Evolutionary conservation across 2,329 filamentous ascomycete species (phyloP).

Genomic region (Fusarium sp.): DNA sequence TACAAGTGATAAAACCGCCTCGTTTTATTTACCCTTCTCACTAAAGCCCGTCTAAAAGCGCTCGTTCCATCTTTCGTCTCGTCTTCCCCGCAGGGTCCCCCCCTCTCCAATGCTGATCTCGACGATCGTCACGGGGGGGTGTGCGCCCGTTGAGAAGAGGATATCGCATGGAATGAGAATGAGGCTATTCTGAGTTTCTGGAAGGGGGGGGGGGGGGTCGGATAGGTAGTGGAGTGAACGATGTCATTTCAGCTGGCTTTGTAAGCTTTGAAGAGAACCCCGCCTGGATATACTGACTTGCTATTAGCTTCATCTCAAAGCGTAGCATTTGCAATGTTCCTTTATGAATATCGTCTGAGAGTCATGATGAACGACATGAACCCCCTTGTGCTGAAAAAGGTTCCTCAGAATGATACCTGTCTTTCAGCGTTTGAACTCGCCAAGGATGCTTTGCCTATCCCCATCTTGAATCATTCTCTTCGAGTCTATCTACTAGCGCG

Average conservation of each 20-base stretch:
- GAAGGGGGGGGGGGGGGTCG: not conserved
- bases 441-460: conserved; percentile 31
- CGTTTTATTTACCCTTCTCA: conserved; percentile 1
- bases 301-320: not conserved
- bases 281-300: not conserved
- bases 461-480: conserved; percentile 50
- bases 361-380: conserved; percentile 3
- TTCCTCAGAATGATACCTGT: conserved; percentile 36
- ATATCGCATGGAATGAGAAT: conserved; percentile 10
- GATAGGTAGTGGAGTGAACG: not conserved
- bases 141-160: conserved; percentile 5
- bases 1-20: conserved; percentile 3
- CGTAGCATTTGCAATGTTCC: not conserved
- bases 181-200: conserved; percentile 23
- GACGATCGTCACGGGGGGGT: conserved; percentile 21
- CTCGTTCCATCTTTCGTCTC: conserved; percentile 19
- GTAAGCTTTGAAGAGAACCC: conserved; percentile 15
- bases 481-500: conserved; percentile 47
- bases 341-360: not conserved
- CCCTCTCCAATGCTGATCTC: conserved; percentile 13
- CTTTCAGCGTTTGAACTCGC: conserved; percentile 34
- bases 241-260: not conserved
- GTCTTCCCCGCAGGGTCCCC: conserved; percentile 31
- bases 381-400: not conserved
- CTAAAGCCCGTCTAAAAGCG: not conserved